Conservation (phyloP, 768 basidiomycete genomes). For the Xerocomellus chrysenteron region DNA sequence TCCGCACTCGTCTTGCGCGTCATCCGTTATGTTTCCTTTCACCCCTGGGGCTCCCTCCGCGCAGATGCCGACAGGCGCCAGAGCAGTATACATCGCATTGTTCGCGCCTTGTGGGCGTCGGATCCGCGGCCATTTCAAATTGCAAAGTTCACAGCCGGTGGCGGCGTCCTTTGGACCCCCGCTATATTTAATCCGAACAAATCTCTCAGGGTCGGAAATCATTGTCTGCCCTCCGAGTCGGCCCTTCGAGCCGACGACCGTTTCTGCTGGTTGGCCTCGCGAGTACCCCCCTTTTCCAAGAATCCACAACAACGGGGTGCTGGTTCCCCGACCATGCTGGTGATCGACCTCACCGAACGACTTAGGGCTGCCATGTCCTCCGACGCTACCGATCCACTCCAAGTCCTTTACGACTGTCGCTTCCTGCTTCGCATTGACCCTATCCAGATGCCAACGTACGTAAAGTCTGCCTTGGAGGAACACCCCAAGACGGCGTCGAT, state of each 20-base stretch:
- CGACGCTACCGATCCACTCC: conserved; percentile 16
- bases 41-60: conserved; percentile 71
- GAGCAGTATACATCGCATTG: conserved; percentile 46
- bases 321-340: conserved; percentile 28
- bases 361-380: conserved; percentile 19
- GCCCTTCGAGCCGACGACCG: conserved; percentile 20
- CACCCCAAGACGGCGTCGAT: conserved; percentile 25
- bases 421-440: conserved; percentile 54
- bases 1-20: conserved; percentile 50
- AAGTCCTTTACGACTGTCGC: conserved; percentile 63
- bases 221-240: conserved; percentile 10
- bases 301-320: conserved; percentile 26
- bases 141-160: conserved; percentile 52
- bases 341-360: conserved; percentile 43
- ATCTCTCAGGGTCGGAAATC: conserved; percentile 17
- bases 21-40: conserved; percentile 68
- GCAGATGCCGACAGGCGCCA: conserved; percentile 59
- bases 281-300: conserved; percentile 48
- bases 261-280: conserved; percentile 61
- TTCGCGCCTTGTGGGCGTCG: conserved; percentile 46
- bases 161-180: conserved; percentile 64
- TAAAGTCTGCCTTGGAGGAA: conserved; percentile 32
- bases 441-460: conserved; percentile 38
- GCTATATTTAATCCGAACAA: conserved; percentile 35
- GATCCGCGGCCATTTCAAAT: conserved; percentile 26